Evolutionary conservation across 805 yeast genomes (phyloP).

Genomic region (Metschnikowia borealis): DNA sequence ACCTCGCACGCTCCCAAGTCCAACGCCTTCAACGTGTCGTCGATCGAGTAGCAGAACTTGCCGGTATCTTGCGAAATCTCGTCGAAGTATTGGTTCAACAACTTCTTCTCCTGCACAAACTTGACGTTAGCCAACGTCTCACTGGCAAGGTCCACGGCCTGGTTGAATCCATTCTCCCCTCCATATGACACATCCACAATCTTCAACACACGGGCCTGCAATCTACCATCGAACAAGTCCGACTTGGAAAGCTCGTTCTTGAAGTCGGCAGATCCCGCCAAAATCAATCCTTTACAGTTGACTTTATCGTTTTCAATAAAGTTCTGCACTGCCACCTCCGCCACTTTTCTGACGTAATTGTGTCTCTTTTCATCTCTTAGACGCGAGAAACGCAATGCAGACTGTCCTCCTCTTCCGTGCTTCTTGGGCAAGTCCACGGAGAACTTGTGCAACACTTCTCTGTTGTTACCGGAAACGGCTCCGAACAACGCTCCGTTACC

Average conservation of each 20-base stretch:
- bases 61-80: constrained; percentile 98
- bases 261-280: constrained; percentile 99
- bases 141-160: constrained; percentile 96
- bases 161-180: constrained; percentile 99
- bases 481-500: constrained; percentile 99
- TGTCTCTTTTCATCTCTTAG: constrained; percentile 99
- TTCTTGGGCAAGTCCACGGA: constrained; percentile 96
- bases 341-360: constrained; percentile 95
- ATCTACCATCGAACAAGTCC: constrained; percentile 88
- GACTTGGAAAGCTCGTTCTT: constrained; percentile 90
- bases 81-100: constrained; percentile 87
- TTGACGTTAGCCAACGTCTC: constrained; percentile 96
- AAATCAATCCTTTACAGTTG: constrained; percentile 86
- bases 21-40: constrained; percentile 92
- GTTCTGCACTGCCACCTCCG: constrained; percentile 96
- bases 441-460: constrained; percentile 94
- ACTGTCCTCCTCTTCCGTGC: constrained; percentile 99
- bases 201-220: constrained; percentile 81
- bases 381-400: constrained; percentile 98
- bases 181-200: constrained; percentile 97
- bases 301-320: constrained; percentile 94
- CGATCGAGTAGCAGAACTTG: constrained; percentile 95
- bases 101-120: constrained; percentile 96
- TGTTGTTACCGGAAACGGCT: constrained; percentile 90
- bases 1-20: constrained; percentile 96